phyloP scores from a whole-genome alignment of 2,329 filamentous ascomycete genomes.

The Aspergillus fijiensis region DNA sequence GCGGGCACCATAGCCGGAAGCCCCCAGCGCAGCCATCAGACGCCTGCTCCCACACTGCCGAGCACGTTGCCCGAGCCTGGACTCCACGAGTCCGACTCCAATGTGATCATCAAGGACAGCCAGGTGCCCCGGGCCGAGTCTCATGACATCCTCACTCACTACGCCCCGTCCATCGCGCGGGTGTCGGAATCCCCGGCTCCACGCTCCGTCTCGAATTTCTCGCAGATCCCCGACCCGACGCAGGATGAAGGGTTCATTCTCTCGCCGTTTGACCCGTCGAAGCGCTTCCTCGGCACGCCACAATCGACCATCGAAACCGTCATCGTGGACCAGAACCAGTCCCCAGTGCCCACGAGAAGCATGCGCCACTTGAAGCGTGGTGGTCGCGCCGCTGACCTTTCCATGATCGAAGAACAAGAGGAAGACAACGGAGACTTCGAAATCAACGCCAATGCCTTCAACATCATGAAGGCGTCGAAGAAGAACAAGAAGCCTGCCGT shows the following conservation, averaged over 20 bases:
- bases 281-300: conserved; percentile 63
- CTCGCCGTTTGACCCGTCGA: conserved; percentile 67
- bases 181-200: conserved; percentile 38
- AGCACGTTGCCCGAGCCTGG: conserved; percentile 51
- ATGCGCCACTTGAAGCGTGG: conserved; percentile 54
- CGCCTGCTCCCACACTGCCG: conserved; percentile 49
- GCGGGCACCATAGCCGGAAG: conserved; percentile 79
- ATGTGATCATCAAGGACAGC: conserved; percentile 59
- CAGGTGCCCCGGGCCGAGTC: conserved; percentile 49
- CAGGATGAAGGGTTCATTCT: conserved; percentile 77
- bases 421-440: conserved; percentile 39
- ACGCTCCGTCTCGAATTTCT: conserved; percentile 55
- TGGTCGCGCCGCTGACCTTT: conserved; percentile 44
- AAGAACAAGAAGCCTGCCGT: conserved; percentile 55
- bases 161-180: conserved; percentile 33
- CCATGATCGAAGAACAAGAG: conserved; percentile 47
- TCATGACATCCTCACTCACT: conserved; percentile 46
- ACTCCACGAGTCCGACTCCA: conserved; percentile 62
- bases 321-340: conserved; percentile 54
- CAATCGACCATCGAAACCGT: conserved; percentile 72
- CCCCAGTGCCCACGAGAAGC: conserved; percentile 63
- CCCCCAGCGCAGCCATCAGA: conserved; percentile 45
- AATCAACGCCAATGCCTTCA: conserved; percentile 59
- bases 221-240: conserved; percentile 71
- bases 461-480: conserved; percentile 64